Percentiles rank a stretch among this genome's conserved stretches.
Conservation (phyloP, 257 asterid genomes). For the Plantago elongata region DNA sequence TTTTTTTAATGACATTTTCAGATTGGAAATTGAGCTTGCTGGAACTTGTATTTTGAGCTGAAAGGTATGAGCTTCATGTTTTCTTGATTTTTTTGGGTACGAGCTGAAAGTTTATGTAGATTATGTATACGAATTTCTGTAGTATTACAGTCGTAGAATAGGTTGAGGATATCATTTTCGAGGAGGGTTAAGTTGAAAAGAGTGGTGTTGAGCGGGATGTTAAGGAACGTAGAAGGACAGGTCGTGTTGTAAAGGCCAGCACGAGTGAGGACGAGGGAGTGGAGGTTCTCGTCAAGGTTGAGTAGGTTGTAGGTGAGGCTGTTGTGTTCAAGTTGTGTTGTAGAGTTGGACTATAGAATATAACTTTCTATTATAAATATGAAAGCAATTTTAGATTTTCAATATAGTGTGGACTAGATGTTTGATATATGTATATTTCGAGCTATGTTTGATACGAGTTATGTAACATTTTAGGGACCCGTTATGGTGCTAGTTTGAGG, state of each 20-base stretch:
- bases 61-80: too few species aligned
- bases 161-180: conserved; percentile 27
- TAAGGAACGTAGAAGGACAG: conserved; percentile 41
- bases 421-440: too few species aligned
- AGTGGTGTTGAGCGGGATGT: conserved; percentile 34
- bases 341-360: too few species aligned
- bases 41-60: too few species aligned
- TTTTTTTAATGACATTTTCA: too few species aligned
- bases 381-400: too few species aligned
- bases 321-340: conserved; percentile 33
- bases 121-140: background rate
- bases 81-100: too few species aligned
- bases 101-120: too few species aligned
- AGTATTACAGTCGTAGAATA: conserved; percentile 51
- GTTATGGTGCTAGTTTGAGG: conserved; percentile 65
- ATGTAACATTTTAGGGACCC: conserved; percentile 37
- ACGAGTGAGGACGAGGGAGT: conserved; percentile 39
- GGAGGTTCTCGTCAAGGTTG: conserved; percentile 28
- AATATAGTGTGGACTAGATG: too few species aligned
- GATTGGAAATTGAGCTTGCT: too few species aligned
- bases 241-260: conserved; percentile 37
- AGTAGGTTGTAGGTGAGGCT: conserved; percentile 43
- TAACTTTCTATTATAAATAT: too few species aligned
- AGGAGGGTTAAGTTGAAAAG: conserved; percentile 18
- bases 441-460: background rate